phyloP scores from a whole-genome alignment of 805 yeast species.

The Cyberlindnera maclurae region DNA sequence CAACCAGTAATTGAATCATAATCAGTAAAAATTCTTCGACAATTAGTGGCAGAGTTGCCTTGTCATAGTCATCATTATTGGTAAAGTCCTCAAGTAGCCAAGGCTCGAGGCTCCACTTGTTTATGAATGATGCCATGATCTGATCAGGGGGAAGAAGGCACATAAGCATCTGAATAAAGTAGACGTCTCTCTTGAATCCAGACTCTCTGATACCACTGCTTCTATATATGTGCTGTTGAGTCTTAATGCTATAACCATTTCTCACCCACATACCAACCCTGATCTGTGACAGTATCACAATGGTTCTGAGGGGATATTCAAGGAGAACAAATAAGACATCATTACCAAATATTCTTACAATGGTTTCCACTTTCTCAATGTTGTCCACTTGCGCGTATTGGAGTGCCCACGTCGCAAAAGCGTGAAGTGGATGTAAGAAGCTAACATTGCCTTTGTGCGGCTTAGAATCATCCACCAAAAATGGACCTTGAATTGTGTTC shows the following conservation, averaged over 20 bases:
- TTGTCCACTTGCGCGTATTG: slow-evolving; percentile 36
- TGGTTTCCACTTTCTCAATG: slow-evolving; percentile 2
- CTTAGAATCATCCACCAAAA: slow-evolving; percentile 30
- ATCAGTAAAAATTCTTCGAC: slow-evolving; percentile 74
- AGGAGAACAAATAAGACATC: slow-evolving; percentile 23
- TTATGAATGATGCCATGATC: slow-evolving; percentile 49
- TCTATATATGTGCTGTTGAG: slow-evolving; percentile 74
- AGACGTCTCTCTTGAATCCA: slow-evolving; percentile 75
- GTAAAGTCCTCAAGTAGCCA: slow-evolving; percentile 43
- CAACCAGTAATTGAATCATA: slow-evolving; percentile 61
- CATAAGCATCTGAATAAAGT: slow-evolving; percentile 55
- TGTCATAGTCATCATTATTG: slow-evolving; percentile 37
- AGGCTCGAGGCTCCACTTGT: slow-evolving; percentile 60
- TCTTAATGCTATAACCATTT: slow-evolving; percentile 76
- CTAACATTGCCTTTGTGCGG: slow-evolving; percentile 48
- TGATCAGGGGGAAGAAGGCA: slow-evolving; percentile 50
- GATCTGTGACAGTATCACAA: slow-evolving; percentile 76
- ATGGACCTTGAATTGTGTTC: slow-evolving; percentile 19
- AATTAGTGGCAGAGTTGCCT: slow-evolving; percentile 45
- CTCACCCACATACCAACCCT: slow-evolving; percentile 92
- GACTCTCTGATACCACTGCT: slow-evolving; percentile 74
- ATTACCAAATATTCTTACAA: not conserved
- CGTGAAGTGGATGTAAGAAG: slow-evolving; percentile 75
- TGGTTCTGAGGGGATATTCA: slow-evolving; percentile 71
- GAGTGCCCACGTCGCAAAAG: slow-evolving; percentile 63